phyloP scores from a whole-genome alignment of 179 eudicot species.

The Spergularia azorica region DNA sequence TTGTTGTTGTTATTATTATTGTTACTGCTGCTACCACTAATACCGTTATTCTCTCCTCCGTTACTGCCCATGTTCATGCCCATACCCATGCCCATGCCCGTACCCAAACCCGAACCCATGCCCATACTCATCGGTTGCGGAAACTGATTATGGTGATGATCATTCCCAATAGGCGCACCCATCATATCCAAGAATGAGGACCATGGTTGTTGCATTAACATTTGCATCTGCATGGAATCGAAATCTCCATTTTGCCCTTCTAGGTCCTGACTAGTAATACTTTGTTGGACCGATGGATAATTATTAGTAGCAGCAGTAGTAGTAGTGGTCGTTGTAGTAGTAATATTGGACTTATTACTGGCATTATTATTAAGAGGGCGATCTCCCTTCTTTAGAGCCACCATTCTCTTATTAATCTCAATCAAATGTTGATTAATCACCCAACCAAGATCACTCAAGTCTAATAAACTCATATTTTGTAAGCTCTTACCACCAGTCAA shows the following conservation, averaged over 20 bases:
- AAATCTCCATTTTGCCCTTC: constrained; percentile 16
- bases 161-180: constrained; percentile 13
- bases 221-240: constrained; percentile 30
- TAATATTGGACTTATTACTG: neutral
- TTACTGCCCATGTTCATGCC: neutral
- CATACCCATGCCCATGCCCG: constrained; percentile 7
- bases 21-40: constrained; percentile 8
- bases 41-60: constrained; percentile 12
- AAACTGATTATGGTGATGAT: constrained; percentile 16
- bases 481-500: constrained; percentile 30
- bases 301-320: neutral
- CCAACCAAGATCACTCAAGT: constrained; percentile 45
- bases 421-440: constrained; percentile 38
- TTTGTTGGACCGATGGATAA: neutral
- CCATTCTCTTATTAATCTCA: constrained; percentile 33
- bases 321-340: neutral
- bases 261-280: neutral
- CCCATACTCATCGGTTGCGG: constrained; percentile 22
- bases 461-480: constrained; percentile 33
- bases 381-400: constrained; percentile 22
- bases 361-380: neutral
- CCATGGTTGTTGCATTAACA: constrained; percentile 41
- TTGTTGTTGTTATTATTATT: neutral
- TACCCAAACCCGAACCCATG: constrained; percentile 13
- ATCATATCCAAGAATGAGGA: constrained; percentile 39